Conservation (phyloP, 768 basidiomycete genomes). For the Chalciporus chontae region DNA sequence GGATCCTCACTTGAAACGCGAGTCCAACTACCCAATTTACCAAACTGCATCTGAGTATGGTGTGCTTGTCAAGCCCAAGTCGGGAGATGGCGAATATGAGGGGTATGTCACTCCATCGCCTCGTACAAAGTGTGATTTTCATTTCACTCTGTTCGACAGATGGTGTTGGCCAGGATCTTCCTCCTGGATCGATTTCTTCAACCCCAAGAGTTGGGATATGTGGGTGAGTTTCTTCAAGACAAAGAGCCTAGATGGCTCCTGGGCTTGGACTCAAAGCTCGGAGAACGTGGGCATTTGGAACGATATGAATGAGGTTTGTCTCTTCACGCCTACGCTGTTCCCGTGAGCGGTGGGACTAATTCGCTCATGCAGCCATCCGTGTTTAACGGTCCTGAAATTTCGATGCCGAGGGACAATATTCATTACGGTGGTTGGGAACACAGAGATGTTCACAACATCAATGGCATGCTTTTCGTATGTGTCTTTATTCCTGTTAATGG, state of each 20-base stretch:
- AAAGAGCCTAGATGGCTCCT: slow-evolving; percentile 48
- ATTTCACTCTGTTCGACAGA: slow-evolving; percentile 1
- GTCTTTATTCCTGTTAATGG: background rate
- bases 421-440: slow-evolving; percentile 98
- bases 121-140: background rate
- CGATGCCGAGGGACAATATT: slow-evolving; percentile 69
- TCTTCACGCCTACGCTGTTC: background rate
- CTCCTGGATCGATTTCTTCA: slow-evolving; percentile 98
- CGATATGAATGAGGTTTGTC: slow-evolving; percentile 94
- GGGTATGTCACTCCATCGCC: slow-evolving; percentile 39
- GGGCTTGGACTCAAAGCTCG: slow-evolving; percentile 79
- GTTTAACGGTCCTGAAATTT: slow-evolving; percentile 99
- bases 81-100: slow-evolving; percentile 83
- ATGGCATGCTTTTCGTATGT: slow-evolving; percentile 88
- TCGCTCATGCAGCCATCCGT: slow-evolving; percentile 71
- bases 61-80: slow-evolving; percentile 77
- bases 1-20: slow-evolving; percentile 93
- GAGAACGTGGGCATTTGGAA: slow-evolving; percentile 93
- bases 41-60: slow-evolving; percentile 78
- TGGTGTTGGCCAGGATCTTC: slow-evolving; percentile 99
- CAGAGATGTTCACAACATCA: slow-evolving; percentile 95
- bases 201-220: slow-evolving; percentile 85
- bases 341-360: background rate
- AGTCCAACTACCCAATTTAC: slow-evolving; percentile 76
- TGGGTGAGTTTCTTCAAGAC: slow-evolving; percentile 85